Base-by-base conservation (phyloP, 345 rosid species). In the Populus pruinosa region DNA sequence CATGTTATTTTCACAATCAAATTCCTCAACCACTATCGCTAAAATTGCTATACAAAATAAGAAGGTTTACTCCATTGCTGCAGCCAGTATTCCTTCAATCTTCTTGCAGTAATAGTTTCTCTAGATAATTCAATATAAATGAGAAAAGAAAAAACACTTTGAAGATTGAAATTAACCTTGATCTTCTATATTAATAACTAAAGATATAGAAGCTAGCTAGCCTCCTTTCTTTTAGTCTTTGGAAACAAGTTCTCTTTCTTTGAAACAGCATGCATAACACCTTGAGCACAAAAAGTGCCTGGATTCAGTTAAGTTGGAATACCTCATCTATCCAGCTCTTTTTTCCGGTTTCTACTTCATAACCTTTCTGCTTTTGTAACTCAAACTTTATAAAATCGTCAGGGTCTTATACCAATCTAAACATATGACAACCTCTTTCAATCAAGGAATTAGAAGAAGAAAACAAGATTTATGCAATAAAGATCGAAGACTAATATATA, bases 251-350 rank as follows among this genome's bases (percentile, higher is more conserved):
- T 74, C 73, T 64, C 31, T 70, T 33, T 68, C 65, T 85, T 77
- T 78, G 70, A 5, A 76, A 50, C 67, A 67, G 73, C 53, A 79
- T 74, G 73, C 53, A 79, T 74, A 77, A 79, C 74, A 77, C 79
- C 88, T 82, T 76, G 88, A 82, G 84, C 50, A 78, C 82, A 82
- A 82, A 4, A 83, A 82, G 80, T 76, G 79, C 59, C 63, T 25
- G 68, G 38, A 43, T 49, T 41, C n/a, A 27, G 55, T 35, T 39
- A 79, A 69, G 78, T 69, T 14, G 56, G 64, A 79, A 79, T 49
- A 7, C 23, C 25, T 23, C 6, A 7, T 17, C 65, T 23, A 61
- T 17, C 65, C 29, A 61, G 35, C 27, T 63, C 72, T 63, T 68
- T 68, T 77, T 33, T 72, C 69, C 55, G 64, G 79, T 27, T 29